A percentile compares a stretch with the other conserved stretches of the same genome.
Conservation (phyloP, 2,329 filamentous ascomycete species). For the Elsinoe perseae region DNA sequence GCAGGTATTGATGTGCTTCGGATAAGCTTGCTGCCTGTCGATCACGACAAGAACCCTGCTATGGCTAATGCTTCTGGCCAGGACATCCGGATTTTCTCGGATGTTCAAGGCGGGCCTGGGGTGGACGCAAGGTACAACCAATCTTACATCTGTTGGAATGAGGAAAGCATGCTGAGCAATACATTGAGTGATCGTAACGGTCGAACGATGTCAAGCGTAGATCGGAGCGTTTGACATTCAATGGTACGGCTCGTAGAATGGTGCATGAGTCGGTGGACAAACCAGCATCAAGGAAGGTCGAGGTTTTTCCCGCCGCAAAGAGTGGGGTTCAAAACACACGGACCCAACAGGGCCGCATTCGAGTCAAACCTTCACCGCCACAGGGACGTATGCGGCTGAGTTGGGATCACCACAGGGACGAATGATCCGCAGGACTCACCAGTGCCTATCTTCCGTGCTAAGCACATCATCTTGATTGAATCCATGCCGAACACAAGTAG, state of each 20-base stretch:
- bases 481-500: not conserved
- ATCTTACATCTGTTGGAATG: not conserved
- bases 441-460: not conserved
- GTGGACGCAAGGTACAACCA: not conserved
- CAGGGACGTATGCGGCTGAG: not conserved
- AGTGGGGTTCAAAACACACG: not conserved
- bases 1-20: not conserved
- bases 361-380: not conserved
- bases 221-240: not conserved
- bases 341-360: not conserved
- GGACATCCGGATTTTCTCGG: not conserved
- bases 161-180: not conserved
- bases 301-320: not conserved
- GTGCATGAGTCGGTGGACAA: not conserved
- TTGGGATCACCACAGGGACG: not conserved
- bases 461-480: not conserved
- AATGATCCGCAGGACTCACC: not conserved
- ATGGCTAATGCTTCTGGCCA: not conserved
- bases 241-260: not conserved
- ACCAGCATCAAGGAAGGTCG: not conserved
- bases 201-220: not conserved
- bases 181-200: not conserved
- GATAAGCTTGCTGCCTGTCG: slow-evolving; percentile 2
- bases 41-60: not conserved
- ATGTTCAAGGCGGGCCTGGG: not conserved